Evolutionary conservation across 2,329 filamentous ascomycete species (phyloP), one percentile per base, ranked within the genome.

Genomic region (Zasmidium citrigriseum): DNA sequence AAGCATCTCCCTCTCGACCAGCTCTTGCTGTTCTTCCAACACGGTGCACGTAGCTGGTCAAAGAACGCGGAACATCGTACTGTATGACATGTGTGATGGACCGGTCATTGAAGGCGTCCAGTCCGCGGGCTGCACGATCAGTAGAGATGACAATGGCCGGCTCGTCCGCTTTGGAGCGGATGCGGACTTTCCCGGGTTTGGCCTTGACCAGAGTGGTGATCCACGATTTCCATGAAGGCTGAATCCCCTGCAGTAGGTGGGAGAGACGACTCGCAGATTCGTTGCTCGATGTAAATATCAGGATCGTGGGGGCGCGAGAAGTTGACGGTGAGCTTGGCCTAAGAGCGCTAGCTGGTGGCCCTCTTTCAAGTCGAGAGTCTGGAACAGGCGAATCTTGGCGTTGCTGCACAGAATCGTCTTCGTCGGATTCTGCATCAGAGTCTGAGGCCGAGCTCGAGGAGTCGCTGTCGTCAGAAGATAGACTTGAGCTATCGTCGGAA

Each of bases 221-320:
- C 12, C 50, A 64, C 3, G 58, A 38, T 11, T 63, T 52, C 66
- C 68, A 71, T 0, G 57, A 46, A 16, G 73, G 73, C 34, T 68
- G 61, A n/a, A 75, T 65, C 12, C 54, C 34, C 25, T 62, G 61
- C 11, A 98, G 80, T 0, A 98, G 85, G 20, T 91, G 89, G 1
- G 89, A 87, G n/a, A 98, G 83, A 58, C 95, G 89, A n/a, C 90
- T 83, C 1, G 93, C 91, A 18, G 88, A 86, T 73, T 96, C 92
- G 71, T 93, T 96, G 57, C 90, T 96, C 67, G 91, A 91, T 48
- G 92, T 93, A 73, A 98, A 98, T 64, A 98, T 86, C 34, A 98
- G 82, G 11, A 89, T 85, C 4, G 76, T 79, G 16, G 72, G 72
- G 20, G 64, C 61, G 20, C 16, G 34, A n/a, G 34, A 16, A 4